phyloP scores from a whole-genome alignment of 1,284 basidiomycete species.

The Puccinia polysora region DNA sequence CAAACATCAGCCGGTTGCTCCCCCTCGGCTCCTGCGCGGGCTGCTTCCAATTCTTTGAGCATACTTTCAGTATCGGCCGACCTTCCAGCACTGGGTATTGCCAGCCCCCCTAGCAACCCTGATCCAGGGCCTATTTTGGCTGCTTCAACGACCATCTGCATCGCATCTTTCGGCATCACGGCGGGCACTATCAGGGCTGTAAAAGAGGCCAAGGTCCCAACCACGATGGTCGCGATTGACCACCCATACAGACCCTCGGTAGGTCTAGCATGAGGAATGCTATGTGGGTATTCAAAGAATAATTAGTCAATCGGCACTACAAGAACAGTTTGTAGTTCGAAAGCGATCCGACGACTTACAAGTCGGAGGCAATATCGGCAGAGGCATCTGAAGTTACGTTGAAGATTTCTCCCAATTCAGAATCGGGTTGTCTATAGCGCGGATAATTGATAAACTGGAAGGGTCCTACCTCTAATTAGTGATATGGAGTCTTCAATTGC shows the following conservation, averaged over 20 bases:
- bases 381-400: constrained; percentile 17
- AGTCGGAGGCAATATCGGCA: constrained; percentile 34
- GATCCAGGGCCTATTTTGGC: constrained; percentile 14
- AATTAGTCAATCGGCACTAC: background rate
- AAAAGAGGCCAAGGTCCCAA: constrained; percentile 29
- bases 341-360: constrained; percentile 25
- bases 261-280: constrained; percentile 13
- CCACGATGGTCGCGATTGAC: constrained; percentile 34
- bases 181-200: constrained; percentile 26
- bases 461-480: constrained; percentile 27
- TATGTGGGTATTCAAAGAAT: background rate
- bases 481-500: constrained; percentile 34
- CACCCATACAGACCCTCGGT: constrained; percentile 25
- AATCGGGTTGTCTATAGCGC: background rate
- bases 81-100: background rate
- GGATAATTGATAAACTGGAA: background rate
- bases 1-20: constrained; percentile 11
- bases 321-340: background rate
- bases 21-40: background rate
- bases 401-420: background rate
- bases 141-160: constrained; percentile 37
- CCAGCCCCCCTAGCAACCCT: constrained; percentile 6
- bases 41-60: background rate
- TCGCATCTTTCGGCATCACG: constrained; percentile 31
- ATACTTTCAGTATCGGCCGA: background rate